A percentile compares a stretch with the other conserved stretches of the same genome.
Evolutionary conservation across 306 rosid genomes (phyloP).

Genomic region (Cicer bijugum): DNA sequence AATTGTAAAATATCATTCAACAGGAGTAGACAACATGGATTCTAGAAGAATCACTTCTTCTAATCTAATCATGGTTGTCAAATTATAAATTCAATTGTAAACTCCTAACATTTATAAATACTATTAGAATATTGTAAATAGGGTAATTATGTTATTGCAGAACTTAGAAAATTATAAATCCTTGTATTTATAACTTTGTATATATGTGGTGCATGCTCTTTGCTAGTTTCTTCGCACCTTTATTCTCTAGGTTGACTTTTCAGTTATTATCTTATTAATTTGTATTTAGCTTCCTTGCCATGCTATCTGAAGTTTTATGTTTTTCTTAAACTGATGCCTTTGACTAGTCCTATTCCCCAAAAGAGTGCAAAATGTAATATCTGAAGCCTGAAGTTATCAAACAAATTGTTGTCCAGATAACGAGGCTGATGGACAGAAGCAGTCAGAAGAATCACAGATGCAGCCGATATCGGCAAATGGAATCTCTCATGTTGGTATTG

Average conservation of each 20-base stretch:
- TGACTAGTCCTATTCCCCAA: constrained; percentile 22
- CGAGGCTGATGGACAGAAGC: constrained; percentile 68
- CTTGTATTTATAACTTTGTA: neutral
- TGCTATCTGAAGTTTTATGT: constrained; percentile 28
- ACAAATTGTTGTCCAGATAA: constrained; percentile 63
- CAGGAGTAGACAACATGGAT: constrained; percentile 6
- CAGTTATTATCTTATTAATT: neutral
- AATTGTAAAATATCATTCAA: constrained; percentile 17
- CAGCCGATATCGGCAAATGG: constrained; percentile 63
- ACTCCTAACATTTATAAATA: neutral
- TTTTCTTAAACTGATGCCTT: neutral
- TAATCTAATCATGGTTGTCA: neutral
- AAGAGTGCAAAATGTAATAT: constrained; percentile 22
- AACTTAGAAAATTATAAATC: neutral
- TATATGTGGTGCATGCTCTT: neutral
- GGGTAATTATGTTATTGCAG: neutral
- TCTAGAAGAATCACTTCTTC: neutral
- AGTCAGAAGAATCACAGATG: constrained; percentile 63
- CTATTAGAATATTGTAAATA: neutral
- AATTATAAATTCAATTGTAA: neutral
- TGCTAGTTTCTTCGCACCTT: neutral
- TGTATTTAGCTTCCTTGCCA: constrained; percentile 26
- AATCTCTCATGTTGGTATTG: constrained; percentile 58
- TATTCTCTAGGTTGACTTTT: constrained; percentile 26
- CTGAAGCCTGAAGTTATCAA: constrained; percentile 42